Percentiles rank a stretch among this genome's conserved stretches.
Conservation (phyloP, 257 asterid genomes). For the Sherardia arvensis region DNA sequence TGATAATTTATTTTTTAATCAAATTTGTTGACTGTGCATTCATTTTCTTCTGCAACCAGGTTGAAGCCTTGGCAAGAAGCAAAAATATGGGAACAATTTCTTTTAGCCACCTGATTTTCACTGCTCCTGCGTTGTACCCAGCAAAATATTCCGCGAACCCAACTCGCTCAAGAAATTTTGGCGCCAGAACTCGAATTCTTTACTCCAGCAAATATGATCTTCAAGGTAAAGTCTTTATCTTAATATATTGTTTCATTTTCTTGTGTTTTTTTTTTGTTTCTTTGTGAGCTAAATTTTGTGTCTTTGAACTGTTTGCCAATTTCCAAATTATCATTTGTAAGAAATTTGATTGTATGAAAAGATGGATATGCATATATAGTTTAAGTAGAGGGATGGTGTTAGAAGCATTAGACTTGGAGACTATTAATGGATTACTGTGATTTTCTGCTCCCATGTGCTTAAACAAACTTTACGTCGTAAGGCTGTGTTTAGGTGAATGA, state of each 20-base stretch:
- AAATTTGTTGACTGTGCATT: neutral
- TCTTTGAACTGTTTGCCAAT: neutral
- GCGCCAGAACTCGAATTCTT: slow-evolving; percentile 15
- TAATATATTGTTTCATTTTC: neutral
- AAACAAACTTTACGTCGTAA: too few species aligned
- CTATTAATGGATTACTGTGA: too few species aligned
- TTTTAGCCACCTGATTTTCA: slow-evolving; percentile 29
- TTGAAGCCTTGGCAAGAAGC: neutral
- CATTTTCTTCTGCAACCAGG: neutral
- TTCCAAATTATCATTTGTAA: neutral
- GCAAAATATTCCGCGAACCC: slow-evolving; percentile 19
- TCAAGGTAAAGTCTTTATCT: slow-evolving; percentile 36
- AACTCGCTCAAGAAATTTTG: slow-evolving; percentile 10
- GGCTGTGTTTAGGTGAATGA: too few species aligned
- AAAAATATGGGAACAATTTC: slow-evolving; percentile 35
- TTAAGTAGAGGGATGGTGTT: neutral
- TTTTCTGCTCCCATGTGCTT: too few species aligned
- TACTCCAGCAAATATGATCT: slow-evolving; percentile 38
- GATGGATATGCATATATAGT: neutral
- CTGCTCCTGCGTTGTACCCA: slow-evolving; percentile 22
- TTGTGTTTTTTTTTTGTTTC: neutral
- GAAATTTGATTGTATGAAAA: neutral
- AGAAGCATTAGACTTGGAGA: neutral
- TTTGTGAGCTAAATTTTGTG: neutral
- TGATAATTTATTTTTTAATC: neutral